phyloP scores from a whole-genome alignment of 108 stramenopile species.

The Pseudonitzschia delicatissima region DNA sequence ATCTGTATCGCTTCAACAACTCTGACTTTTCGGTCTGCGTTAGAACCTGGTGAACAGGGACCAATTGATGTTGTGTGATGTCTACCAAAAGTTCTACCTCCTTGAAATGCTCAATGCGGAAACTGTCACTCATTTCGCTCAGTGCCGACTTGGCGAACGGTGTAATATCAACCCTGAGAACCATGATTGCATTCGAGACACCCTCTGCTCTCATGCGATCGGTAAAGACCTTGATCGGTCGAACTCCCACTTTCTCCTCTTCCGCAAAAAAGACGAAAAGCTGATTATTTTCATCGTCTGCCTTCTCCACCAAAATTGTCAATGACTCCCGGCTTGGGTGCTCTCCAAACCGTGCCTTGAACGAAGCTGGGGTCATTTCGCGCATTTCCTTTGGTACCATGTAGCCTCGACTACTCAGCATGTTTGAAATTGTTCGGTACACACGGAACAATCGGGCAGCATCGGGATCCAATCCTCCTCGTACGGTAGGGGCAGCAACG shows the following conservation, averaged over 20 bases:
- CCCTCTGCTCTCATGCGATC: conserved; percentile 86
- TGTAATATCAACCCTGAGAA: conserved; percentile 87
- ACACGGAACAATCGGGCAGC: conserved; percentile 92
- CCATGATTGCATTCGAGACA: conserved; percentile 87
- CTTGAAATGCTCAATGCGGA: conserved; percentile 96
- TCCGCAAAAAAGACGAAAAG: conserved; percentile 95
- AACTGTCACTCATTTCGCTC: conserved; percentile 83
- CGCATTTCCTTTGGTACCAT: conserved; percentile 82
- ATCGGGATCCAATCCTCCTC: conserved; percentile 55
- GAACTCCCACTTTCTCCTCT: conserved; percentile 94
- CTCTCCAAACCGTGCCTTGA: conserved; percentile 81
- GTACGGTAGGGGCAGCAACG: conserved; percentile 41
- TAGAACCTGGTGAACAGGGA: conserved; percentile 91
- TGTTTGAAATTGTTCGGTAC: conserved; percentile 85
- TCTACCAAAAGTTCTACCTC: conserved; percentile 98
- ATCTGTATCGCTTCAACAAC: conserved; percentile 93
- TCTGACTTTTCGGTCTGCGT: conserved; percentile 91
- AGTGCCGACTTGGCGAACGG: conserved; percentile 94
- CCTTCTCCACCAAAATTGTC: conserved; percentile 87
- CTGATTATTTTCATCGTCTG: conserved; percentile 85
- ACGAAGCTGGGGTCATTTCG: conserved; percentile 82
- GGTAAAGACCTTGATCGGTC: conserved; percentile 89
- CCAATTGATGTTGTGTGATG: conserved; percentile 97
- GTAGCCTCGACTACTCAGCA: conserved; percentile 90
- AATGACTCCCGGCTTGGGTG: conserved; percentile 73